Evolutionary conservation across 2,329 filamentous ascomycete genomes (phyloP).

Genomic region (Pestalotiopsis sp.): DNA sequence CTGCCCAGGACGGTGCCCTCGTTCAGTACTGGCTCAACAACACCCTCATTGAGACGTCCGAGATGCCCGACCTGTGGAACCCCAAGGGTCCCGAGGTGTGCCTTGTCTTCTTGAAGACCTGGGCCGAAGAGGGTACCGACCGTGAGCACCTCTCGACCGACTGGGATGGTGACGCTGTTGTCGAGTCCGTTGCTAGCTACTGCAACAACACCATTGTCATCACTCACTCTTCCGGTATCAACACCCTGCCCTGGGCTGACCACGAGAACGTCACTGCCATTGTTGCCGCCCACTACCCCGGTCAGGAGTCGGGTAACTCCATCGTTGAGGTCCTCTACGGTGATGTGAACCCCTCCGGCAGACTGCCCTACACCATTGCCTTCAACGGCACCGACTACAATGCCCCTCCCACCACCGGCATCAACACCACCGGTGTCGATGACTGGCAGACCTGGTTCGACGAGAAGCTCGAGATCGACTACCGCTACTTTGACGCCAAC

Average conservation of each 20-base stretch:
- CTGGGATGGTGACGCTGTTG: slow-evolving; percentile 63
- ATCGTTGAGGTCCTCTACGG: slow-evolving; percentile 64
- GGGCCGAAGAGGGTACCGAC: slow-evolving; percentile 65
- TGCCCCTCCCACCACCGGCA: slow-evolving; percentile 36
- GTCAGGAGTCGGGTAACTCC: slow-evolving; percentile 61
- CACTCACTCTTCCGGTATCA: slow-evolving; percentile 61
- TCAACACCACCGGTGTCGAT: slow-evolving; percentile 36
- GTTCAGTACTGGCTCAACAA: slow-evolving; percentile 47
- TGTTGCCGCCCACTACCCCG: slow-evolving; percentile 59
- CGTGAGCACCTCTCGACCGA: slow-evolving; percentile 53
- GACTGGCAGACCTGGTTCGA: slow-evolving; percentile 52
- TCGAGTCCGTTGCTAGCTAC: slow-evolving; percentile 42
- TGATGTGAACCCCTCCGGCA: slow-evolving; percentile 58
- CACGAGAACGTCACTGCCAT: slow-evolving; percentile 63
- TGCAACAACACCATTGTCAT: slow-evolving; percentile 54
- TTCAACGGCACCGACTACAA: slow-evolving; percentile 49
- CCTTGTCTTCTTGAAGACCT: slow-evolving; percentile 64
- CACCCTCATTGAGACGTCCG: slow-evolving; percentile 37
- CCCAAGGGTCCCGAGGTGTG: slow-evolving; percentile 61
- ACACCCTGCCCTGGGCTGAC: slow-evolving; percentile 54
- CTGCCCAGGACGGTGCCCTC: slow-evolving; percentile 38
- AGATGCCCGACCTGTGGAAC: slow-evolving; percentile 46
- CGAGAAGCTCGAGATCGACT: slow-evolving; percentile 68
- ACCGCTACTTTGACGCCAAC: slow-evolving; percentile 63
- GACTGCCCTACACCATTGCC: slow-evolving; percentile 71